phyloP scores from a whole-genome alignment of 2,329 filamentous ascomycete species.

The Nemania sp. region DNA sequence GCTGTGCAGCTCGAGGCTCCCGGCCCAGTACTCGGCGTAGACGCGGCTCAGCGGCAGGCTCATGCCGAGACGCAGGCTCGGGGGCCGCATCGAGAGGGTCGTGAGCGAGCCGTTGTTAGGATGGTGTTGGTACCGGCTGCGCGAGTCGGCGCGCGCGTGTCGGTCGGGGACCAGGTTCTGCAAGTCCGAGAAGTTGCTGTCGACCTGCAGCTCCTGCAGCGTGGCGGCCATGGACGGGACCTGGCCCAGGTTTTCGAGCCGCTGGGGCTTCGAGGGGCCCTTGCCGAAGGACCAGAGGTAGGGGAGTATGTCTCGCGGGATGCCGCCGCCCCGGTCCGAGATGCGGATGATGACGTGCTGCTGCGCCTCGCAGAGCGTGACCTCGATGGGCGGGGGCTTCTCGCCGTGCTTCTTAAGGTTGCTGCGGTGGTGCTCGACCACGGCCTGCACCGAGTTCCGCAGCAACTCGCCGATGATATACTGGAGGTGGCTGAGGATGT shows the following conservation, averaged over 20 bases:
- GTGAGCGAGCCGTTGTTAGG: conserved; percentile 69
- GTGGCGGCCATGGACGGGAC: conserved; percentile 94
- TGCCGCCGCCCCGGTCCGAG: conserved; percentile 92
- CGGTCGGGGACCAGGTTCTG: conserved; percentile 28
- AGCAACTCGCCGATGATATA: conserved; percentile 96
- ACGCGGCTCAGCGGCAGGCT: conserved; percentile 91
- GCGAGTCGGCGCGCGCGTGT: neutral
- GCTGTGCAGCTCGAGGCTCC: conserved; percentile 86
- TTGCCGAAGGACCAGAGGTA: conserved; percentile 98
- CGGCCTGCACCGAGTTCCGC: conserved; percentile 91
- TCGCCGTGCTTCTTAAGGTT: conserved; percentile 36
- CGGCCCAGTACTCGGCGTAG: conserved; percentile 98
- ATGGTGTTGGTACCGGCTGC: neutral
- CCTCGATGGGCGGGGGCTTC: conserved; percentile 80
- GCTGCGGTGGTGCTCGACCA: conserved; percentile 73
- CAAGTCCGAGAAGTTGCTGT: conserved; percentile 38
- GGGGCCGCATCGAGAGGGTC: conserved; percentile 79
- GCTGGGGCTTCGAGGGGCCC: conserved; percentile 75
- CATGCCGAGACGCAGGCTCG: conserved; percentile 87
- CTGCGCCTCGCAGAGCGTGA: conserved; percentile 89
- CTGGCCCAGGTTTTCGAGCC: conserved; percentile 81
- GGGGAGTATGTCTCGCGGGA: conserved; percentile 81
- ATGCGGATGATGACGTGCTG: conserved; percentile 97
- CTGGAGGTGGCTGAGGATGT: conserved; percentile 93
- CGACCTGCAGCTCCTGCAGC: conserved; percentile 77